phyloP scores from a whole-genome alignment of 2,329 filamentous ascomycete genomes.

The Alternaria arborescens region DNA sequence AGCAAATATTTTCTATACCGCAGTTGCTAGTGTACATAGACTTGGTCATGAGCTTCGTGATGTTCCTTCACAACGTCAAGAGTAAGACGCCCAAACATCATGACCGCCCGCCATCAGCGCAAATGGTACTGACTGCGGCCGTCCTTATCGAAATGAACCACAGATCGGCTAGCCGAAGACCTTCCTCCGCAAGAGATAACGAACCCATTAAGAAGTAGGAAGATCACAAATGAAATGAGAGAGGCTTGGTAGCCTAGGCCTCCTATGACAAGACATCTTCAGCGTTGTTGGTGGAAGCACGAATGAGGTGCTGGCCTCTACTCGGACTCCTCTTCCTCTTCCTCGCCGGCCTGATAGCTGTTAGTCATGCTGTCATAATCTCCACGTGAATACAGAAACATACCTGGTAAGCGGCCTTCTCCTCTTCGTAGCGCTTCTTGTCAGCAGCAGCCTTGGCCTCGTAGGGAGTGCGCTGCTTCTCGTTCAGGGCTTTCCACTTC shows the following conservation, averaged over 20 bases:
- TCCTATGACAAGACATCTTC: constrained; percentile 40
- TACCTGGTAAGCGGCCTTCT: constrained; percentile 80
- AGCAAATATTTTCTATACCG: constrained; percentile 44
- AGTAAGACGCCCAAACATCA: constrained; percentile 46
- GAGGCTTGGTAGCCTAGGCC: constrained; percentile 30
- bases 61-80: constrained; percentile 37
- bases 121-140: constrained; percentile 41
- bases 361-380: constrained; percentile 23
- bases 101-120: constrained; percentile 31
- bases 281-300: constrained; percentile 17
- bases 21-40: constrained; percentile 50
- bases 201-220: constrained; percentile 36
- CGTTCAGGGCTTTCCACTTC: constrained; percentile 96
- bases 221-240: constrained; percentile 36
- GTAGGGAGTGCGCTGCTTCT: constrained; percentile 92
- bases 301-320: constrained; percentile 30
- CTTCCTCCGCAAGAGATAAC: constrained; percentile 30
- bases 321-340: constrained; percentile 54
- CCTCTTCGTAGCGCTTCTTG: constrained; percentile 99
- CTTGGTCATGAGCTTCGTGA: constrained; percentile 49
- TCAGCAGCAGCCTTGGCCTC: constrained; percentile 96
- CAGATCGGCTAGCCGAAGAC: constrained; percentile 34
- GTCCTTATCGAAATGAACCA: constrained; percentile 31
- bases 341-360: constrained; percentile 37
- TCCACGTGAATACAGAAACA: not conserved